Percentiles rank a stretch among this genome's conserved stretches.
Evolutionary conservation across 83 land plant genomes (phyloP).

Genomic region (Isoetes engelmannii): DNA sequence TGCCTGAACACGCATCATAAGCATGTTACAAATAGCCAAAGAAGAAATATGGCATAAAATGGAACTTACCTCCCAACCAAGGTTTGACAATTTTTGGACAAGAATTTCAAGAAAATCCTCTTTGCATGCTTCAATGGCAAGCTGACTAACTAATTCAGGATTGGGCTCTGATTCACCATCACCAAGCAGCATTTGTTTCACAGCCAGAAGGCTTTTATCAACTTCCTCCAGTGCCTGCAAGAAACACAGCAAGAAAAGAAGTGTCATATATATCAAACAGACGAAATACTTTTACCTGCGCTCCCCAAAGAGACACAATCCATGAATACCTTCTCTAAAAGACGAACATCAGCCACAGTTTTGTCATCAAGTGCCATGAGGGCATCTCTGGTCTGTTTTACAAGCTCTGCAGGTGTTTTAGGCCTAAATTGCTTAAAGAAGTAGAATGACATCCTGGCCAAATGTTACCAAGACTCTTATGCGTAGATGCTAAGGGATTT

Average conservation of each 20-base stretch:
- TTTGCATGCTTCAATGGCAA: conserved; percentile 67
- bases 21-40: neutral
- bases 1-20: conserved; percentile 34
- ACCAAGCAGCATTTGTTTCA: conserved; percentile 77
- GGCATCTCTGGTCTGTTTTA: conserved; percentile 29
- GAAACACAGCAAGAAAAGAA: conserved; percentile 5
- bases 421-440: conserved; percentile 35
- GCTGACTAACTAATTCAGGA: conserved; percentile 54
- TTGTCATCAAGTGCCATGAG: conserved; percentile 28
- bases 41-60: neutral
- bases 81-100: conserved; percentile 64
- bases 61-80: conserved; percentile 80
- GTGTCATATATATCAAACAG: neutral
- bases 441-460: conserved; percentile 29
- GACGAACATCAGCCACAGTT: conserved; percentile 27
- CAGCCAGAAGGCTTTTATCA: conserved; percentile 64
- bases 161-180: conserved; percentile 86
- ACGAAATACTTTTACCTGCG: neutral
- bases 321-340: conserved; percentile 19
- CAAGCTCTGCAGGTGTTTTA: conserved; percentile 37
- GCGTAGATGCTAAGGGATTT: too few relatives aligned
- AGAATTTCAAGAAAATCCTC: conserved; percentile 68
- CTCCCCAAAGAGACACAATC: too few relatives aligned
- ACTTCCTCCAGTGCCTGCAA: conserved; percentile 85
- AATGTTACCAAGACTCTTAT: neutral